phyloP scores from a whole-genome alignment of 345 rosid species.

The Gossypium stocksii region DNA sequence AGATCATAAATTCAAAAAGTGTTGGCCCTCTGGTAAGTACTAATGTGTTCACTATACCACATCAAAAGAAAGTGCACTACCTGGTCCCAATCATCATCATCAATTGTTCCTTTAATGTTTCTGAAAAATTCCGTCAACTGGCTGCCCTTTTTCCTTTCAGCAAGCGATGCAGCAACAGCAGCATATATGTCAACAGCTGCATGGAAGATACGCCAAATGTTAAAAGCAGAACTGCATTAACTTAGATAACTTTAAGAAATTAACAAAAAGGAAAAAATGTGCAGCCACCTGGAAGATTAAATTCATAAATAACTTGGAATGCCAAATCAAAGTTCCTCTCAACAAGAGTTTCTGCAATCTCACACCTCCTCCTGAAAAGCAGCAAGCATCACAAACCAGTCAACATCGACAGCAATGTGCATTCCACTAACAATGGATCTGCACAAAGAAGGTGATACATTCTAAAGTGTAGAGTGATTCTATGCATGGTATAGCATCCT shows the following conservation, averaged over 20 bases:
- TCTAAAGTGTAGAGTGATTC: not conserved
- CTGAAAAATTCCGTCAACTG: conserved; percentile 90
- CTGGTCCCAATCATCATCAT: conserved; percentile 98
- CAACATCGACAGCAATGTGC: not conserved
- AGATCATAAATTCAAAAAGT: not conserved
- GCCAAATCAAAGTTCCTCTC: conserved; percentile 96
- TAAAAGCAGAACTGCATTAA: conserved; percentile 6
- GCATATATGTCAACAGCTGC: conserved; percentile 97
- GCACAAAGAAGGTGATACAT: not conserved
- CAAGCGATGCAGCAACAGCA: conserved; percentile 91
- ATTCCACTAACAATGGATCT: not conserved
- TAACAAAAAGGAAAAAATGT: not conserved
- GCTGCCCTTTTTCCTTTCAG: conserved; percentile 83
- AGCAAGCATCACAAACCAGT: conserved; percentile 25
- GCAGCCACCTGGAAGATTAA: conserved; percentile 76
- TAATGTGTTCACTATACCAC: not conserved
- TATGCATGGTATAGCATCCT: not conserved
- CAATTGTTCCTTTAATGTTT: conserved; percentile 85
- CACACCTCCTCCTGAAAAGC: conserved; percentile 72
- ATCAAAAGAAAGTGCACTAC: conserved; percentile 32
- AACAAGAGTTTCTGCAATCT: conserved; percentile 80
- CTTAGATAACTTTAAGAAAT: conserved; percentile 1
- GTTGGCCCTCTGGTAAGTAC: not conserved
- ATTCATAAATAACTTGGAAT: conserved; percentile 80
- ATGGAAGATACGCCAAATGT: conserved; percentile 13